Evolutionary conservation across 1,284 basidiomycete species (phyloP), one percentile per base, ranked within the genome.

Genomic region (Phlebopus sp.): DNA sequence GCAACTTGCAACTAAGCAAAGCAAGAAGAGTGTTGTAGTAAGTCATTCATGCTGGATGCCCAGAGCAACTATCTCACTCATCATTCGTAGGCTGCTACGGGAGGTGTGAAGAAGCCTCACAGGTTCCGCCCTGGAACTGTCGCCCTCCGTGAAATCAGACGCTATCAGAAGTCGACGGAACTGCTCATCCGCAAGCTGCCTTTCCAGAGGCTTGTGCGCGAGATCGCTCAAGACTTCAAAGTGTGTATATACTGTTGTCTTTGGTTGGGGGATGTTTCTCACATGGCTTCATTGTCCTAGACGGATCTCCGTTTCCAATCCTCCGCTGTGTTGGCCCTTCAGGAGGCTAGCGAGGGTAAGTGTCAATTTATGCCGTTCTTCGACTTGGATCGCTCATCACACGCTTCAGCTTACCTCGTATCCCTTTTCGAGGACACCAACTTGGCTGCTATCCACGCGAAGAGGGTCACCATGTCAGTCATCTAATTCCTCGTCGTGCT

Each of bases 41-140:
- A 42, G 52, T 44, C 13, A 21, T 38, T 6, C 1, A 31, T 9
- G n/a, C 6, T 13, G 6, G 1, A 11, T 47, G 5, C 10, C 18
- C 37, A 5, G 2, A 25, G 6, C 36, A 25, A 17, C 34, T 17
- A 15, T 6, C 47, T 47, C 21, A 56, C 67, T 67, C 19, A 17
- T 35, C 67, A 67, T 76, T 47, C 68, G 61, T 50, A 73, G 42
- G 58, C 72, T 40, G 62, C 77, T 31, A 76, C 86, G 46, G 86
- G 87, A 69, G 88, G 88, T 75, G 86, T 87, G 63, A 86, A 88
- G 83, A 88, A 86, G 78, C 84, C 84, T 52, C 85, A 89, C 72
- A 78, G 75, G 43, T 77, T 77, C 72, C 68, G 75, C 38, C 76
- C 76, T 4, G 76, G 76, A 43, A 91, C 88, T 55, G 88, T 91